These are phyloP conservation scores for Sarocladium brachiariae DNA, from an alignment of 2,329 filamentous ascomycete genomes.

Conservation along the genomic window DNA sequence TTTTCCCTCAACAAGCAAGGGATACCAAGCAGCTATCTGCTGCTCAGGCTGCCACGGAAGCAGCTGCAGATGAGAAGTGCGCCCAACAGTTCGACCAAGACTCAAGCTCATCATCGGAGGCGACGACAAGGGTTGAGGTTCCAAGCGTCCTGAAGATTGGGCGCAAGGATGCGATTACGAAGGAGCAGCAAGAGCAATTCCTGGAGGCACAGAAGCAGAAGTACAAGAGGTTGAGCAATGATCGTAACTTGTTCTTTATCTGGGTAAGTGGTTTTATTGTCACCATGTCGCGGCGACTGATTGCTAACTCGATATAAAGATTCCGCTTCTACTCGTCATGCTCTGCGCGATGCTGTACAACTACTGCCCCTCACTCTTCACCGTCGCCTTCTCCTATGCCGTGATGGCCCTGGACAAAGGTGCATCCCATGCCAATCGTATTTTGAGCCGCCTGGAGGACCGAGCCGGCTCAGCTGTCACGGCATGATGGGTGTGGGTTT, in stretches of 20 bases:
- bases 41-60: constrained; percentile 49
- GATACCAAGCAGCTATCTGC: constrained; percentile 54
- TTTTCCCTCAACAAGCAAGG: constrained; percentile 55
- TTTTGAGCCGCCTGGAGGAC: constrained; percentile 3
- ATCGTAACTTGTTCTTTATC: constrained; percentile 61
- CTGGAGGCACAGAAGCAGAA: constrained; percentile 54
- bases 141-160: constrained; percentile 49
- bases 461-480: not conserved
- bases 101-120: constrained; percentile 19
- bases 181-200: constrained; percentile 58
- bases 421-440: not conserved
- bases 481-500: not conserved
- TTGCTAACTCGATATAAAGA: constrained; percentile 26
- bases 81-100: constrained; percentile 42
- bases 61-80: constrained; percentile 53
- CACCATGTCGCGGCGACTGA: too few species aligned
- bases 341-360: constrained; percentile 43
- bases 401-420: not conserved
- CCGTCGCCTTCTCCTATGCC: not conserved
- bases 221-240: constrained; percentile 55
- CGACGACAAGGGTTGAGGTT: constrained; percentile 33
- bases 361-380: constrained; percentile 36
- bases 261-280: constrained; percentile 43
- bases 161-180: constrained; percentile 56
- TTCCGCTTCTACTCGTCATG: constrained; percentile 42